phyloP scores from a whole-genome alignment of 345 rosid genomes.

The Corchorus olitorius region DNA sequence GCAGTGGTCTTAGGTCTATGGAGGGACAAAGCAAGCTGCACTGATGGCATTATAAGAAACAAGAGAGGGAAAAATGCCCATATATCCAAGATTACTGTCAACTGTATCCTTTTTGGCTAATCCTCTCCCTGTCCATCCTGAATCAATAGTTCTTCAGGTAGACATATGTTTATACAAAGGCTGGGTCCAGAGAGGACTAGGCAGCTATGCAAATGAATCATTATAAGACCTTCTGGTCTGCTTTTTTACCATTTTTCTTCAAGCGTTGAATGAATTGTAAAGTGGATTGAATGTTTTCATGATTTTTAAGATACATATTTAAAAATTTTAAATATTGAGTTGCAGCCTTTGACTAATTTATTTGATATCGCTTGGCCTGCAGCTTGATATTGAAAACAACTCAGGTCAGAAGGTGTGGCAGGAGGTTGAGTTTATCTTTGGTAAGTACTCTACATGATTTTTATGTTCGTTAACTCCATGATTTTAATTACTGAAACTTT shows the following conservation, averaged over 20 bases:
- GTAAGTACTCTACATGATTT: conserved; percentile 45
- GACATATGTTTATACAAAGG: neutral
- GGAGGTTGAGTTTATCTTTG: conserved; percentile 80
- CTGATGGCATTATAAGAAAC: neutral
- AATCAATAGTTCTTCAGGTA: neutral
- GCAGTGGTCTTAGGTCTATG: neutral
- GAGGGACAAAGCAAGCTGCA: neutral
- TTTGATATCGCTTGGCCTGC: conserved; percentile 26
- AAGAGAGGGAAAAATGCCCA: neutral
- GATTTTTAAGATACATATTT: conserved; percentile 11
- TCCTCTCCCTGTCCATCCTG: neutral
- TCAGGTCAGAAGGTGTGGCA: conserved; percentile 91
- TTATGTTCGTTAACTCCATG: neutral
- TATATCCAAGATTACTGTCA: neutral
- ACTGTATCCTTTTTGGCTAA: neutral
- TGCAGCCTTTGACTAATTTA: conserved; percentile 6
- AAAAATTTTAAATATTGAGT: neutral
- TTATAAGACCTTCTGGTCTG: neutral
- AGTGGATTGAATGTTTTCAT: neutral
- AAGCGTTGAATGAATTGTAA: neutral
- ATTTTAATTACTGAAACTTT: neutral
- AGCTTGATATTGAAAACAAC: conserved; percentile 94
- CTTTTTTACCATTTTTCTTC: conserved; percentile 2
- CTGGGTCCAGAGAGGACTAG: neutral
- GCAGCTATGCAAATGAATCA: conserved; percentile 2